These are phyloP conservation scores for Ocimum tenuiflorum DNA, from an alignment of 257 asterid species.

Conservation along the genomic window DNA sequence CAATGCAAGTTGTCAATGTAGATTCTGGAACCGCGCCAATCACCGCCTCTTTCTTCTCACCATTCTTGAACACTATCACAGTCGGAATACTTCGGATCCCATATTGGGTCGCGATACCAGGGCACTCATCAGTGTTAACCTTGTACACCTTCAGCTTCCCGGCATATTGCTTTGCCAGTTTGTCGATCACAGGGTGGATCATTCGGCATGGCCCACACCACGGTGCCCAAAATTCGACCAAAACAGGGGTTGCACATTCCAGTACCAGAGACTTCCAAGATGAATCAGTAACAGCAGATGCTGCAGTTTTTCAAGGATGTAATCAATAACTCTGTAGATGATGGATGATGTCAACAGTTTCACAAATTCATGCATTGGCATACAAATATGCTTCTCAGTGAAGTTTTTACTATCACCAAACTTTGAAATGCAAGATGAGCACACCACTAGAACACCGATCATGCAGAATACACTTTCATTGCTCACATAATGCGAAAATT, in stretches of 20 bases:
- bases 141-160: slow-evolving; percentile 83
- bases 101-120: slow-evolving; percentile 64
- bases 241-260: slow-evolving; percentile 47
- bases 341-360: too few species aligned
- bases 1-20: slow-evolving; percentile 59
- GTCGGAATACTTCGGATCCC: slow-evolving; percentile 98
- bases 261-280: slow-evolving; percentile 62
- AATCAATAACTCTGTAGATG: too few species aligned
- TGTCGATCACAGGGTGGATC: slow-evolving; percentile 76
- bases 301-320: too few species aligned
- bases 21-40: slow-evolving; percentile 89
- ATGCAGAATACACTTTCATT: too few species aligned
- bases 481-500: too few species aligned
- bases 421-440: too few species aligned
- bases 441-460: too few species aligned
- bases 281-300: slow-evolving; percentile 45
- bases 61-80: slow-evolving; percentile 64
- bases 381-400: too few species aligned
- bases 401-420: too few species aligned
- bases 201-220: slow-evolving; percentile 99
- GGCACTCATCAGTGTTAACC: slow-evolving; percentile 82
- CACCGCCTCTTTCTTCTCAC: slow-evolving; percentile 85
- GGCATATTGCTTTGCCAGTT: slow-evolving; percentile 58
- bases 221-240: slow-evolving; percentile 97
- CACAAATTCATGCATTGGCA: too few species aligned